Evolutionary conservation across 2,329 filamentous ascomycete species (phyloP).

Genomic region (Pestalotiopsis sp.): DNA sequence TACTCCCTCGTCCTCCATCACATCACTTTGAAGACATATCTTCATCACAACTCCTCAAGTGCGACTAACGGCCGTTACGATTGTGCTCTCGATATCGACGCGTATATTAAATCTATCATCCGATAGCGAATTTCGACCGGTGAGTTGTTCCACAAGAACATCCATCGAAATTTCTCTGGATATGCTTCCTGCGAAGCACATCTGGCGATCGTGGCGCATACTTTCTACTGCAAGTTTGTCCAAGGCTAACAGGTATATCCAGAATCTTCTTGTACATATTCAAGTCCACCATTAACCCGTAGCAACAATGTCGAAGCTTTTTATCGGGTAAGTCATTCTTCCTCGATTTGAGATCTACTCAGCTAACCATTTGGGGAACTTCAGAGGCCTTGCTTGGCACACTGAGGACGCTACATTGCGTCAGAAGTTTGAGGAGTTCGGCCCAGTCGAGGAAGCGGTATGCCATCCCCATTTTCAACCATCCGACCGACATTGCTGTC

Average conservation of each 20-base stretch:
- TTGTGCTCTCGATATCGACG: not conserved
- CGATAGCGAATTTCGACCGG: not conserved
- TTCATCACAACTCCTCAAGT: not conserved
- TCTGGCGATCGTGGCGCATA: not conserved
- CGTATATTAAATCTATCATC: not conserved
- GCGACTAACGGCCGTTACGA: slow-evolving; percentile 12
- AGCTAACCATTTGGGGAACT: slow-evolving; percentile 17
- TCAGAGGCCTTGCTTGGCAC: slow-evolving; percentile 95
- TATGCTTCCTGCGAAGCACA: not conserved
- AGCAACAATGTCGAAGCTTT: slow-evolving; percentile 82
- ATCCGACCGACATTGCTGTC: not conserved
- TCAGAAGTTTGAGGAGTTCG: slow-evolving; percentile 91
- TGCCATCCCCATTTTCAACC: slow-evolving; percentile 42
- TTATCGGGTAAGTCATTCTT: slow-evolving; percentile 76
- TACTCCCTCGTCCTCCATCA: slow-evolving; percentile 3
- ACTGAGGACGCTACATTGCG: slow-evolving; percentile 88
- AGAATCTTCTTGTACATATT: not conserved
- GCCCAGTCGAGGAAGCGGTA: slow-evolving; percentile 92
- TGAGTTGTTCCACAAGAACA: not conserved
- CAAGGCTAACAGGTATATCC: not conserved
- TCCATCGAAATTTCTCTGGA: not conserved
- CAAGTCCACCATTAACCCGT: not conserved
- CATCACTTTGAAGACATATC: not conserved
- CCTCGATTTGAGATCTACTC: not conserved
- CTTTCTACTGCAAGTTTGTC: not conserved